Evolutionary conservation across 2,329 filamentous ascomycete genomes (phyloP).

Genomic region (Fusarium annulatum): DNA sequence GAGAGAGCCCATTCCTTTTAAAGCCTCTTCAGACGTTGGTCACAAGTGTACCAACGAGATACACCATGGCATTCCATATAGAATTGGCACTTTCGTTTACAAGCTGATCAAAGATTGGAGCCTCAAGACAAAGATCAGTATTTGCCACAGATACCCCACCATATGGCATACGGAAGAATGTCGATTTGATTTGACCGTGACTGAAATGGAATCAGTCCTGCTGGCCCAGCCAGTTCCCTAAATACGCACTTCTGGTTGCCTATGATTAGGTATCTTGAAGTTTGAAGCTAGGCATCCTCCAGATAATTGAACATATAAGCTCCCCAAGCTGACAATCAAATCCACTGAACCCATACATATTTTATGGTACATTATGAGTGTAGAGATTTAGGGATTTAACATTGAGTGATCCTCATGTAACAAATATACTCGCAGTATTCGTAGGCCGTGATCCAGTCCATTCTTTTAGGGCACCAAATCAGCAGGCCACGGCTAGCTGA

Average conservation of each 20-base stretch:
- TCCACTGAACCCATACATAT: background rate
- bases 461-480: background rate
- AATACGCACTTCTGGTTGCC: background rate
- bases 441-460: background rate
- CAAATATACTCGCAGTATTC: background rate
- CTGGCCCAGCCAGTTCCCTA: background rate
- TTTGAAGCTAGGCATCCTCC: background rate
- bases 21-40: too few species aligned
- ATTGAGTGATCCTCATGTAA: background rate
- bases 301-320: background rate
- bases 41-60: background rate
- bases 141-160: background rate
- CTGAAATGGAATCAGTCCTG: background rate
- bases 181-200: background rate
- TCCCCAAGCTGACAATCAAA: background rate
- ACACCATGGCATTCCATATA: rapidly evolving
- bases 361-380: background rate
- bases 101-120: background rate
- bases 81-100: background rate
- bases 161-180: background rate
- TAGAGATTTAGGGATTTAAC: background rate
- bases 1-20: rapidly evolving
- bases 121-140: background rate
- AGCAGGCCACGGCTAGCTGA: background rate
- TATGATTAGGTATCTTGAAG: background rate